Conservation (phyloP, 805 yeast genomes). For the Candida ulmi region DNA sequence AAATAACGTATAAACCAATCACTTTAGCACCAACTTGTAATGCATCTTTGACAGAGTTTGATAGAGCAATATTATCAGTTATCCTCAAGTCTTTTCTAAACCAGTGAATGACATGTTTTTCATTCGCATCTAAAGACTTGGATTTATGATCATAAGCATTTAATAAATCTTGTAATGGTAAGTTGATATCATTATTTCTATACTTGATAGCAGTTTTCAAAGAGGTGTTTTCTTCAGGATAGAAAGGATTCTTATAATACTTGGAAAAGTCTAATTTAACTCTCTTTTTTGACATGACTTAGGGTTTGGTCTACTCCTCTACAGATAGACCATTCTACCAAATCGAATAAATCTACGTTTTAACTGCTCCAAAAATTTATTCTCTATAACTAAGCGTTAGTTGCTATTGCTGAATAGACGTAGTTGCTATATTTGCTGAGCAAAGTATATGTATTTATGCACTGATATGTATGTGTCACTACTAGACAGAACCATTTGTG, state of each 20-base stretch:
- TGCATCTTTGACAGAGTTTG: conserved; percentile 30
- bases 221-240: conserved; percentile 3
- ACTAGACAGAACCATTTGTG: no score
- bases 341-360: no score
- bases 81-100: conserved; percentile 42
- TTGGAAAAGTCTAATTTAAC: conserved; percentile 13
- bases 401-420: no score
- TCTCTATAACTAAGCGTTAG: no score
- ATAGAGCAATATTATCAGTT: conserved; percentile 38
- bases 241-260: conserved; percentile 6
- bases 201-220: conserved; percentile 9
- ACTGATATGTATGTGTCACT: no score
- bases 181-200: conserved; percentile 4
- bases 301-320: no score
- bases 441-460: no score
- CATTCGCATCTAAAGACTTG: background rate
- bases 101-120: conserved; percentile 34
- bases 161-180: conserved; percentile 10
- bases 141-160: background rate
- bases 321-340: no score
- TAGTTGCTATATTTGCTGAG: no score
- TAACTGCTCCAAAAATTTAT: no score
- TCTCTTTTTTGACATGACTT: conserved; percentile 8
- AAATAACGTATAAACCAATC: conserved; percentile 35
- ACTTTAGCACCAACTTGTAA: conserved; percentile 26